A percentile compares a stretch with the other conserved stretches of the same genome.
Evolutionary conservation across 2,329 filamentous ascomycete genomes (phyloP).

Genomic region (Aspergillus caelatus): DNA sequence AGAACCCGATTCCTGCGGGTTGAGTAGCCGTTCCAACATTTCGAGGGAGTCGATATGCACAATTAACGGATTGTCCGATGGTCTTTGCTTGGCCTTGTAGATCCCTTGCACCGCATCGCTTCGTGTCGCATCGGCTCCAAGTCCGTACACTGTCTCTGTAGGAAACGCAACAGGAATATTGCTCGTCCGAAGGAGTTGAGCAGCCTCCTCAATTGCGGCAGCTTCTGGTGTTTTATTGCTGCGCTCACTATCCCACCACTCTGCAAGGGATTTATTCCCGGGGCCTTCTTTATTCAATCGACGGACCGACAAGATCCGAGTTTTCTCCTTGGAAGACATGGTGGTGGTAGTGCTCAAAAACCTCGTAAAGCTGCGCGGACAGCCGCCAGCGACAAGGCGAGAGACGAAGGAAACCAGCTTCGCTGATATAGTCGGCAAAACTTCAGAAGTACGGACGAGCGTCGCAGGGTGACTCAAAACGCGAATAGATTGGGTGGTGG

Average conservation of each 20-base stretch:
- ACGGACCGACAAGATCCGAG: conserved; percentile 43
- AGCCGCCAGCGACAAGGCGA: conserved; percentile 32
- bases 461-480: neutral
- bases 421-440: conserved; percentile 13
- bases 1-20: conserved; percentile 33
- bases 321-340: conserved; percentile 27
- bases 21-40: conserved; percentile 70
- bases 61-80: conserved; percentile 93
- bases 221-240: conserved; percentile 48
- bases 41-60: conserved; percentile 82
- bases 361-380: conserved; percentile 33
- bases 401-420: conserved; percentile 30
- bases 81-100: conserved; percentile 85
- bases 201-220: conserved; percentile 64
- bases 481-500: conserved; percentile 7
- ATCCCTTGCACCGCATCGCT: conserved; percentile 86
- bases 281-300: conserved; percentile 40
- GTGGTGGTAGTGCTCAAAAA: conserved; percentile 24
- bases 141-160: conserved; percentile 95
- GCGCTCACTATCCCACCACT: conserved; percentile 44
- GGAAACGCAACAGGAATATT: conserved; percentile 88
- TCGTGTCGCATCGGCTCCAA: conserved; percentile 93
- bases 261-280: conserved; percentile 35
- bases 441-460: neutral
- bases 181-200: conserved; percentile 64